These are phyloP conservation scores for Mikania micrantha DNA, from an alignment of 129 eudicot species.

Conservation along the genomic window DNA sequence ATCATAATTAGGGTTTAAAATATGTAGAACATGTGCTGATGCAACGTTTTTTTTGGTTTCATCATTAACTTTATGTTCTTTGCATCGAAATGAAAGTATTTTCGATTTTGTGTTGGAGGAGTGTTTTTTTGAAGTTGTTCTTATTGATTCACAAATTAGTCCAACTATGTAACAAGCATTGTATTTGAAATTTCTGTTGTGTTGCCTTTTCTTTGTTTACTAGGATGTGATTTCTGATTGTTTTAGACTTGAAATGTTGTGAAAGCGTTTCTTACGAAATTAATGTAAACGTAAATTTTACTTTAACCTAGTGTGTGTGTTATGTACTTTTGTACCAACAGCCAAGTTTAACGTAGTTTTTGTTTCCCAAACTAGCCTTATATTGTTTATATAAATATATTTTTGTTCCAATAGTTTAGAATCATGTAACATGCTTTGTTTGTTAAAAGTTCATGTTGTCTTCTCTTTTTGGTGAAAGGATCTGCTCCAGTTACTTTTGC, in stretches of 20 bases:
- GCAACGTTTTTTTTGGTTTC: neutral
- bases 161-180: neutral
- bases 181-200: neutral
- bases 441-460: neutral
- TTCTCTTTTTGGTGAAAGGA: neutral
- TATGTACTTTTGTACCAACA: too few species aligned
- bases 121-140: neutral
- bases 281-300: too few species aligned
- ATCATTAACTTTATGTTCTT: neutral
- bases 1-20: slow-evolving; percentile 19
- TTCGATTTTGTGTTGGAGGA: neutral
- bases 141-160: neutral
- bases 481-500: slow-evolving; percentile 2
- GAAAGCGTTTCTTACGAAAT: too few species aligned
- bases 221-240: neutral
- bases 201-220: too few species aligned
- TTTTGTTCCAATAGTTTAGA: neutral
- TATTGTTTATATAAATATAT: neutral
- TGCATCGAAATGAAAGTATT: neutral
- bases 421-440: neutral
- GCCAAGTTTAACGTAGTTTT: too few species aligned
- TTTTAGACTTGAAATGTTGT: neutral
- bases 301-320: too few species aligned
- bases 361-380: neutral
- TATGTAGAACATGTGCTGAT: neutral